Percentiles rank a stretch among this genome's conserved stretches.
Conservation (phyloP, 2,329 filamentous ascomycete species). For the Fusarium piperis region DNA sequence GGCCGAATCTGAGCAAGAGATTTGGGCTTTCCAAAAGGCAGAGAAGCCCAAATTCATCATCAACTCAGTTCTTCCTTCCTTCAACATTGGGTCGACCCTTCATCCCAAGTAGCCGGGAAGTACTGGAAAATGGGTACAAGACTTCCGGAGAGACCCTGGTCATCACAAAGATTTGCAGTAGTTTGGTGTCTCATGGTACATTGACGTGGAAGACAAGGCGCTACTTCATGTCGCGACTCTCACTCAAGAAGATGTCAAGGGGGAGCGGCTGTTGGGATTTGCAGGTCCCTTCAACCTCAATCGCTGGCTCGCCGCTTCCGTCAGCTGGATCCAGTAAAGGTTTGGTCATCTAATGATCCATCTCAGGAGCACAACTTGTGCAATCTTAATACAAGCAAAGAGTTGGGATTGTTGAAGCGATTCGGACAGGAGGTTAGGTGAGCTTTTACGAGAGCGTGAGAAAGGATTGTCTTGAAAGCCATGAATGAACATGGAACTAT, state of each 20-base stretch:
- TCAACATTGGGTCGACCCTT: background rate
- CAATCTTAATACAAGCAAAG: background rate
- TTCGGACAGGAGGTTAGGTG: background rate
- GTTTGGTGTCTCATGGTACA: conserved; percentile 5
- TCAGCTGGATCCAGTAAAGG: background rate
- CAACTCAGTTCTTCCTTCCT: background rate
- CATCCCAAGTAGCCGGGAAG: background rate
- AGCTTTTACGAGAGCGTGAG: background rate
- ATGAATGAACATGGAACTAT: background rate
- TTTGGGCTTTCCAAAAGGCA: background rate
- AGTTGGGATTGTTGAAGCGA: background rate
- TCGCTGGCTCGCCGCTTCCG: background rate
- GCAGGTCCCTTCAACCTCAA: conserved; percentile 11
- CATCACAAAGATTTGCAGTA: background rate
- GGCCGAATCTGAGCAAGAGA: background rate
- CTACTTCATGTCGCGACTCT: background rate
- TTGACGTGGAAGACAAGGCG: conserved; percentile 1
- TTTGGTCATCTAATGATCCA: background rate
- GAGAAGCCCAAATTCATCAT: background rate
- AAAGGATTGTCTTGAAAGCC: background rate
- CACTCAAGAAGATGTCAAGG: background rate
- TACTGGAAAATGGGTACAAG: background rate
- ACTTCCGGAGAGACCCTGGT: background rate
- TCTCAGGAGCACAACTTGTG: background rate
- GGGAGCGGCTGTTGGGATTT: background rate